These are phyloP conservation scores for Raphanus sativus DNA, from an alignment of 345 rosid genomes.

Conservation along the genomic window DNA sequence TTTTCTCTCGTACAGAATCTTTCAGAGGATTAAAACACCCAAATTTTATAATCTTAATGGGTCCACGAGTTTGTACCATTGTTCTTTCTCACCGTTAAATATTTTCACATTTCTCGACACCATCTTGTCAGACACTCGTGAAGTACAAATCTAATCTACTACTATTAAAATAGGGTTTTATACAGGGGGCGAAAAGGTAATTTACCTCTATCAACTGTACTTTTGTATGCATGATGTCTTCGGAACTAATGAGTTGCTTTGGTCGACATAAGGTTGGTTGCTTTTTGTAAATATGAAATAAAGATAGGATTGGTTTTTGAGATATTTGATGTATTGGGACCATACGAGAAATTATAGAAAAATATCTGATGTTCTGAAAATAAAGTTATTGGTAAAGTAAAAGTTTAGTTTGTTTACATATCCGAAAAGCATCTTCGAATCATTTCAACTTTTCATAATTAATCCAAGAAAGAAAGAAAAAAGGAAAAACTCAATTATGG, in stretches of 20 bases:
- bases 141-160: neutral
- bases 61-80: constrained; percentile 26
- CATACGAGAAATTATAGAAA: neutral
- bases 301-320: neutral
- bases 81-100: constrained; percentile 5
- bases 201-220: neutral
- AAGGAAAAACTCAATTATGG: constrained; percentile 20
- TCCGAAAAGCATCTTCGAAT: constrained; percentile 31
- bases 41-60: neutral
- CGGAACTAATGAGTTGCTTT: neutral
- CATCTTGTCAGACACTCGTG: neutral
- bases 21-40: neutral
- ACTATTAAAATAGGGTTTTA: neutral
- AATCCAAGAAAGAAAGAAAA: constrained; percentile 23
- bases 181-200: neutral
- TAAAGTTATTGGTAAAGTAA: constrained; percentile 23
- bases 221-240: neutral
- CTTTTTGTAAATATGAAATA: constrained; percentile 11
- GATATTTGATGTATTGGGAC: neutral
- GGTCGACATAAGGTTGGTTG: constrained; percentile 9
- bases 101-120: neutral
- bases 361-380: neutral
- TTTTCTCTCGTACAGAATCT: constrained; percentile 26
- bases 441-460: constrained; percentile 33
- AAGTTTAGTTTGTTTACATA: constrained; percentile 21